Base-by-base conservation (phyloP, 2,329 filamentous ascomycete genomes). In the Raffaelea albimanens region DNA sequence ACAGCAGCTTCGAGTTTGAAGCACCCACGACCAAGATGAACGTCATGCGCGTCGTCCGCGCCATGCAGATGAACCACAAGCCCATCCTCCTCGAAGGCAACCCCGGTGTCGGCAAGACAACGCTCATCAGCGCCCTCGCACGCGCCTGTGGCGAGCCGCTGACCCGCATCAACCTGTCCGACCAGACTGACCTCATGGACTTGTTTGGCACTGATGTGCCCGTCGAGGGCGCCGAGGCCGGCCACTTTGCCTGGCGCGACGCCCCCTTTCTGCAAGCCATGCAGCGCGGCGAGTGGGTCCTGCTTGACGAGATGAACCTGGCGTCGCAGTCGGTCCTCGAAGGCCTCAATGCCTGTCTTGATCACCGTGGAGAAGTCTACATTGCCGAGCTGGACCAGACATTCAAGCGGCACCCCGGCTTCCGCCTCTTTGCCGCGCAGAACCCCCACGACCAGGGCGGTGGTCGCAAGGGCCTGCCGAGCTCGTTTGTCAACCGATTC, bases 391-490 rank as follows among this genome's bases (percentile, higher is more conserved):
- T 98, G 13, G 91, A 96, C 58, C 90, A 95, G 59, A 89, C 88
- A 3, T 98, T 98, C 66, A 83, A 85, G 57, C 82, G 88, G 21
- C 91, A 98, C 61, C 82, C 84, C 0, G 73, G 90, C 53, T 98
- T 98, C 65, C 82, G 85, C n/a, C 78, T 98, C 1, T 98, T 98
- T 59, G 93, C 94, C 14, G 90, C 93, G 0, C 93, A 98, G 62
- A 98, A 98, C 61, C 93, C 93, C 9, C 93, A 98, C 65, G 88
- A 96, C 58, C 93, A 98, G 66, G 93, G 93, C 49, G 91, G 93
- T 53, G 93, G 93, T 10, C 80, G 93, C 56, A 98, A 98, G 65
- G 93, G 93, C 36, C 70, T 98, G 33, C 93, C 93, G 1, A 86
- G 85, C 49, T 97, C 93, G 1, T 98, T 98, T 59, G 93, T 98